A percentile compares a stretch with the other conserved stretches of the same genome.
Conservation (phyloP, 2,329 filamentous ascomycete species). For the Colletotrichum sp. region DNA sequence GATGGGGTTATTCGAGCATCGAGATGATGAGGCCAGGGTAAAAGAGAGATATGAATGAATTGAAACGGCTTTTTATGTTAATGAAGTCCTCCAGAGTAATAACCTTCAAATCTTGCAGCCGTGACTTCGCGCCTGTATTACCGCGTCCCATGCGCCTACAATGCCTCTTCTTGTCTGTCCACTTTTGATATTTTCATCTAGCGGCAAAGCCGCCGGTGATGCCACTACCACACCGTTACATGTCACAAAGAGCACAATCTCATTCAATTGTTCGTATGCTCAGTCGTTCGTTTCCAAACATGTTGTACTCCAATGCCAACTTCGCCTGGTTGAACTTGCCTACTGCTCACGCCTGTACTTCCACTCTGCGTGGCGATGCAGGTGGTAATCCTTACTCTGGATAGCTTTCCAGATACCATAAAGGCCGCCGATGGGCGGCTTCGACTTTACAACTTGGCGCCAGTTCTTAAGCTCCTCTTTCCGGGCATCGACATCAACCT, state of each 20-base stretch:
- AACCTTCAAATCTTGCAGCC: not conserved
- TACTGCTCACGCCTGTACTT: conserved; percentile 47
- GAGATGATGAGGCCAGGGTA: not conserved
- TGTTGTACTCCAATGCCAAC: not conserved
- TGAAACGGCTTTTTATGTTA: not conserved
- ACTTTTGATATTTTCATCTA: not conserved
- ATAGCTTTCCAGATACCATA: conserved; percentile 67
- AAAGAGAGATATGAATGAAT: conserved; percentile 2
- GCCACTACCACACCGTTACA: not conserved
- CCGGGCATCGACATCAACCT: conserved; percentile 55
- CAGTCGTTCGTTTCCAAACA: not conserved
- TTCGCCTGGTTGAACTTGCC: not conserved
- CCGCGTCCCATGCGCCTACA: not conserved
- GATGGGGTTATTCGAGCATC: conserved; percentile 5
- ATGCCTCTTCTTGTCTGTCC: not conserved
- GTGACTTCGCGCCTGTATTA: not conserved
- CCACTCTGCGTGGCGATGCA: conserved; percentile 59
- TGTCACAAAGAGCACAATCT: not conserved
- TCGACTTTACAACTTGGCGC: conserved; percentile 49
- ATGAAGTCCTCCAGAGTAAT: too few relatives aligned
- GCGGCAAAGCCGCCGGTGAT: not conserved
- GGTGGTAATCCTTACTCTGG: conserved; percentile 58
- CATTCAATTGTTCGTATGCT: not conserved
- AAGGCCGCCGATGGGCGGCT: conserved; percentile 62
- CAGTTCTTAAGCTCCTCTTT: conserved; percentile 40